Evolutionary conservation across 1,139 yeast species (phyloP).

Genomic region (Yamadazyma dendronema): DNA sequence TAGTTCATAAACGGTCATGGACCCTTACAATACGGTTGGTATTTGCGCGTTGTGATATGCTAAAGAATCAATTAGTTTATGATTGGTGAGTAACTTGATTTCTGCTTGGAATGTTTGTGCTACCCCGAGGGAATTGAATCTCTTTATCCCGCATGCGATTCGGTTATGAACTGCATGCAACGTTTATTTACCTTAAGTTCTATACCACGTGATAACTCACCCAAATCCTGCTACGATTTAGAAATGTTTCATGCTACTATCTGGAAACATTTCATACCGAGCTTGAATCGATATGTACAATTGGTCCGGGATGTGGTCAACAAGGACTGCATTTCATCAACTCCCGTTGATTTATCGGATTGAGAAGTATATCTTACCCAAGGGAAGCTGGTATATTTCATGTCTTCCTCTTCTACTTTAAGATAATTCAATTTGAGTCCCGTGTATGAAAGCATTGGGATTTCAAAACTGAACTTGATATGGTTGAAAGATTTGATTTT

Average conservation of each 20-base stretch:
- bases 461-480: conserved; percentile 30
- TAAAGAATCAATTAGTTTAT: too few species aligned
- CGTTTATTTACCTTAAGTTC: too few species aligned
- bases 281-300: conserved; percentile 29
- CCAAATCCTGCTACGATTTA: too few species aligned
- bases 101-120: too few species aligned
- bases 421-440: conserved; percentile 41
- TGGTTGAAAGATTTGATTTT: conserved; percentile 22
- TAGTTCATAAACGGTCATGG: too few species aligned
- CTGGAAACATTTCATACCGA: conserved; percentile 25
- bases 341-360: conserved; percentile 12
- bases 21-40: too few species aligned
- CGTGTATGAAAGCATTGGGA: conserved; percentile 45
- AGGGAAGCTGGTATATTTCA: conserved; percentile 47
- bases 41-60: too few species aligned
- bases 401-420: conserved; percentile 36
- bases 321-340: conserved; percentile 1
- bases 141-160: too few species aligned
- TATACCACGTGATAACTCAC: too few species aligned
- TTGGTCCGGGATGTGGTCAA: conserved; percentile 7
- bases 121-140: neutral
- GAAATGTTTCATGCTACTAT: neutral
- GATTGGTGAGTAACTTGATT: too few species aligned
- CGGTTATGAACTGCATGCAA: too few species aligned
- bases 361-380: conserved; percentile 47